These are phyloP conservation scores for Aureobasidium sp. DNA, from an alignment of 2,329 filamentous ascomycete genomes.

Conservation along the genomic window DNA sequence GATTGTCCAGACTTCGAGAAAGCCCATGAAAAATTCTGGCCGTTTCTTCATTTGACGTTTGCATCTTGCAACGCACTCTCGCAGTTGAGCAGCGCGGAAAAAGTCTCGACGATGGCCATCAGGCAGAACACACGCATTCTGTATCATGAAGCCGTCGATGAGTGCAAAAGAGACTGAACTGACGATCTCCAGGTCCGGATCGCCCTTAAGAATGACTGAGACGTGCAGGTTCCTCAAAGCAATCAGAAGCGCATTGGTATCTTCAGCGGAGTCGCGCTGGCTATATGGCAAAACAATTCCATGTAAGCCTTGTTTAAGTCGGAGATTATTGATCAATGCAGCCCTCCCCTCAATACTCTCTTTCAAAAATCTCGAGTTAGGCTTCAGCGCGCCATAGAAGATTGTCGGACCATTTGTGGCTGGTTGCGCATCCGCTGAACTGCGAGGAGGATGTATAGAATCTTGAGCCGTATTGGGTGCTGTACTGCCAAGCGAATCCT, in stretches of 20 bases:
- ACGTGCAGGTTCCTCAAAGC: conserved; percentile 11
- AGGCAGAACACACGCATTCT: conserved; percentile 13
- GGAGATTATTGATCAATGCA: conserved; percentile 10
- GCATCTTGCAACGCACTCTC: conserved; percentile 15
- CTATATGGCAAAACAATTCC: conserved; percentile 14
- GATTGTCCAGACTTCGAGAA: conserved; percentile 14
- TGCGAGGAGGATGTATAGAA: background rate
- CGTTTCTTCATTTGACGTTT: conserved; percentile 15
- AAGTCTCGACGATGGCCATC: conserved; percentile 15
- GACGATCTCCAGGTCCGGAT: conserved; percentile 10
- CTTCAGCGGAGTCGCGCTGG: conserved; percentile 4
- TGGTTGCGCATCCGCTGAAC: background rate
- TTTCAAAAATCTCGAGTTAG: background rate
- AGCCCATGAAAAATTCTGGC: conserved; percentile 16
- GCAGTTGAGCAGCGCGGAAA: conserved; percentile 13
- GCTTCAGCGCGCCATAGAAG: background rate
- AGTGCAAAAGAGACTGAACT: conserved; percentile 13
- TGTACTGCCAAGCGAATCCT: background rate
- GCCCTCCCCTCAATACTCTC: background rate
- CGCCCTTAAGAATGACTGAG: conserved; percentile 14
- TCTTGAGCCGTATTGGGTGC: background rate
- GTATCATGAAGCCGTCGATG: conserved; percentile 14
- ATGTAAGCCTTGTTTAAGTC: conserved; percentile 12
- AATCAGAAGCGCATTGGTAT: conserved; percentile 9
- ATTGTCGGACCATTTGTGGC: background rate